A percentile compares a stretch with the other conserved stretches of the same genome.
Evolutionary conservation across 2,329 filamentous ascomycete species (phyloP).

Genomic region (Lomentospora prolificans): DNA sequence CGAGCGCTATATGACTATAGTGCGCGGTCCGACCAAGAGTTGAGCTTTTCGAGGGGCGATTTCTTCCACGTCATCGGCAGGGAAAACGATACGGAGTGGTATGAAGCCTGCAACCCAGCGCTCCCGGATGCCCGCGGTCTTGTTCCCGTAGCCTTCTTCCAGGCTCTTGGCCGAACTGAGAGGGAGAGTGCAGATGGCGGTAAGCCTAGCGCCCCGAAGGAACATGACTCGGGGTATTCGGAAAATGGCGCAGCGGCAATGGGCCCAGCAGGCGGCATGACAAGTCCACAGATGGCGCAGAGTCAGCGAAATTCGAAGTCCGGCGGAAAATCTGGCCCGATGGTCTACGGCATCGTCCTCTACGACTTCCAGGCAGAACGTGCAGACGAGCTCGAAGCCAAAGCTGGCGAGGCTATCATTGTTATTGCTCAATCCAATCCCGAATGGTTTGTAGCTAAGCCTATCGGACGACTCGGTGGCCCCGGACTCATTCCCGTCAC

Average conservation of each 20-base stretch:
- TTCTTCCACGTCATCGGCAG: conserved; percentile 97
- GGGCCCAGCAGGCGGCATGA: conserved; percentile 7
- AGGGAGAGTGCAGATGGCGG: conserved; percentile 67
- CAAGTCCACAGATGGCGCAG: conserved; percentile 8
- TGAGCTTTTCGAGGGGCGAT: conserved; percentile 89
- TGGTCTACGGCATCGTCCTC: conserved; percentile 94
- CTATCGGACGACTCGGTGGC: conserved; percentile 92
- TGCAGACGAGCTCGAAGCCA: conserved; percentile 92
- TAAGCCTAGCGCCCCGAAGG: conserved; percentile 35
- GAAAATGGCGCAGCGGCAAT: conserved; percentile 31
- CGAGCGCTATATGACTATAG: conserved; percentile 91
- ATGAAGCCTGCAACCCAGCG: conserved; percentile 93
- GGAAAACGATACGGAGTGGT: conserved; percentile 93
- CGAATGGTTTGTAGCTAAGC: conserved; percentile 98
- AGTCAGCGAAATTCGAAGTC: conserved; percentile 38
- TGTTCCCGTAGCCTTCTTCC: conserved; percentile 90
- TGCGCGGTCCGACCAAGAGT: conserved; percentile 64
- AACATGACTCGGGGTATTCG: conserved; percentile 87
- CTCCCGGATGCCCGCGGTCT: conserved; percentile 79
- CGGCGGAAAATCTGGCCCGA: conserved; percentile 53
- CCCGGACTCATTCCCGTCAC: conserved; percentile 93
- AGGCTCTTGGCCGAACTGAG: conserved; percentile 83
- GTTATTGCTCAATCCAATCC: conserved; percentile 97
- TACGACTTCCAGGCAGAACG: conserved; percentile 94
- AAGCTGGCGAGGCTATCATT: conserved; percentile 92